Evolutionary conservation across 345 rosid species (phyloP), one percentile per base, ranked within the genome.

Genomic region (Leavenworthia alabamica): DNA sequence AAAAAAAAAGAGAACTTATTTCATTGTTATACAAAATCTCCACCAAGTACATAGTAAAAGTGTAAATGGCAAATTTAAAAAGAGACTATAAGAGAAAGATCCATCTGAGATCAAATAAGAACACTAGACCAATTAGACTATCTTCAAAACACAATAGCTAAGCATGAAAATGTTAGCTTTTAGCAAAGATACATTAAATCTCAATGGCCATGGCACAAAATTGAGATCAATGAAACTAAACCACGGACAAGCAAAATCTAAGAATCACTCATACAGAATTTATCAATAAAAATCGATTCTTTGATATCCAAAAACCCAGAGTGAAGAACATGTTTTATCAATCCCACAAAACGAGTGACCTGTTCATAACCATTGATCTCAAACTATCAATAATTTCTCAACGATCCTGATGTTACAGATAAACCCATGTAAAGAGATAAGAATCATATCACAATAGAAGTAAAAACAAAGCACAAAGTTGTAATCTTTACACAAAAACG

Each of bases 401-500:
- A 66, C 68, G 80, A 79, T 79, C 82, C 56, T 24, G 32, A 23
- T 37, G 14, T 36, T 26, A 73, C 28, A 14, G 62, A 42, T 64
- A 52, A 68, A 56, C 70, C 67, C 68, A 62, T 14, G 23, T 62
- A n/a, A 17, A 63, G 68, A 10, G 68, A 51, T 50, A 51, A 74
- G 24, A 62, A 28, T 62, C 7, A 14, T 51, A 56, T 26, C 71
- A 65, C 77, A 67, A 56, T 63, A 62, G 49, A 53, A 50, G 36
- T 37, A 36, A 31, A 32, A 20, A 7, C 51, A 53, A 33, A 33
- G 37, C 40, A 66, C 8, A 56, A 57, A 52, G 71, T 29, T 56
- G 7, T 17, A 66, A 56, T 19, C 71, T 66, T 56, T 24, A 52
- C 15, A 66, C 39, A 45, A 45, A 56, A 71, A 77, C 76, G 81